Percentiles rank a stretch among this genome's conserved stretches.
These are phyloP conservation scores for Boletus subcaerulescens DNA, from an alignment of 768 basidiomycete genomes.

Conservation along the genomic window DNA sequence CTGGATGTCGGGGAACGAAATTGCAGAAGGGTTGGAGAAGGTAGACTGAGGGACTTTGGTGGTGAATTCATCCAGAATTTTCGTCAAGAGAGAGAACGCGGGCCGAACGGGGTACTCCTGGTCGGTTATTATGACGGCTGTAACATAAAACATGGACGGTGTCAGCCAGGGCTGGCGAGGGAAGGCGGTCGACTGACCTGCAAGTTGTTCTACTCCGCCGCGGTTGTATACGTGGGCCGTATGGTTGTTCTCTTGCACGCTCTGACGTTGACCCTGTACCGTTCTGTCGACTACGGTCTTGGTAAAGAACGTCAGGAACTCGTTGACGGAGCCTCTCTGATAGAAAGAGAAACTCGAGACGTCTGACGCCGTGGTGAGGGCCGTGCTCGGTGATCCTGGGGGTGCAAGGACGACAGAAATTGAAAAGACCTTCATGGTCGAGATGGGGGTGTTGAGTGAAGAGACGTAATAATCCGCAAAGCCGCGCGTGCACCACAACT, in stretches of 20 bases:
- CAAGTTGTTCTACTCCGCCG: slow-evolving; percentile 79
- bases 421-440: slow-evolving; percentile 81
- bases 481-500: neutral
- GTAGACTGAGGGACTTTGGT: slow-evolving; percentile 72
- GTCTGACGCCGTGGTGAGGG: slow-evolving; percentile 71
- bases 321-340: slow-evolving; percentile 79
- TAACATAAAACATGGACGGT: slow-evolving; percentile 2
- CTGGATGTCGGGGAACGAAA: slow-evolving; percentile 74
- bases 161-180: neutral
- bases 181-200: slow-evolving; percentile 50
- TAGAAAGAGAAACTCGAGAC: slow-evolving; percentile 93
- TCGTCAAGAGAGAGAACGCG: slow-evolving; percentile 92
- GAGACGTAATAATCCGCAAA: too few relatives aligned
- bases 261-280: slow-evolving; percentile 83
- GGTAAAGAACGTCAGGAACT: slow-evolving; percentile 93
- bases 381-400: slow-evolving; percentile 55
- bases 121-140: slow-evolving; percentile 91
- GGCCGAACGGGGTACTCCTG: slow-evolving; percentile 95
- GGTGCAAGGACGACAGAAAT: slow-evolving; percentile 73
- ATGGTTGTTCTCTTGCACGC: slow-evolving; percentile 91
- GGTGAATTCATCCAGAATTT: slow-evolving; percentile 89
- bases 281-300: slow-evolving; percentile 92
- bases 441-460: slow-evolving; percentile 10
- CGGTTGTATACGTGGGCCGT: slow-evolving; percentile 92
- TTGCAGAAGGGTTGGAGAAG: slow-evolving; percentile 61